Evolutionary conservation across 225 moss, liverwort and hornwort genomes (phyloP).

Genomic region (Bryum argenteum): DNA sequence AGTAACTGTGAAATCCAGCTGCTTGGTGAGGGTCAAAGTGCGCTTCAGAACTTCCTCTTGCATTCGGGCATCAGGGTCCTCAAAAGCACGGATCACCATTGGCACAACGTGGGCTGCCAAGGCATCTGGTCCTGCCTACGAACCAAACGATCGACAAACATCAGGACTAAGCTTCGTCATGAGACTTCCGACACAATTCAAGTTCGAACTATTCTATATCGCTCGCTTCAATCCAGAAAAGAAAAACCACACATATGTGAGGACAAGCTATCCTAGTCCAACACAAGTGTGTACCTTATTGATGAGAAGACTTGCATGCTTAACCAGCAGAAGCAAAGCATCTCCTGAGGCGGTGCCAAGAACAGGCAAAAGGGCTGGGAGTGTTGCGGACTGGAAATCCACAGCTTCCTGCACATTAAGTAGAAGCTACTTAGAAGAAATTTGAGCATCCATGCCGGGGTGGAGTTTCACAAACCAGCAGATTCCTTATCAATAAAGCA

Average conservation of each 20-base stretch:
- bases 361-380: constrained; percentile 87
- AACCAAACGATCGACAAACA: constrained; percentile 16
- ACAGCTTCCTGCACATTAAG: constrained; percentile 67
- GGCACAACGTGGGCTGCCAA: constrained; percentile 82
- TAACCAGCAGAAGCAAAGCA: constrained; percentile 77
- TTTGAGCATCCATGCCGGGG: not conserved
- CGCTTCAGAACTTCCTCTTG: constrained; percentile 96
- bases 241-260: not conserved
- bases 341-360: constrained; percentile 82
- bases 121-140: constrained; percentile 88
- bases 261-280: not conserved
- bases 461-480: not conserved
- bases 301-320: constrained; percentile 90
- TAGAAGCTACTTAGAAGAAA: not conserved
- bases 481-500: not conserved
- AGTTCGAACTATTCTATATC: not conserved
- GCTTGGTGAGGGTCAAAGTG: constrained; percentile 87
- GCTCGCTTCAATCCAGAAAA: constrained; percentile 6
- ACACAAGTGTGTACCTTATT: constrained; percentile 61
- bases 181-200: not conserved
- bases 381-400: constrained; percentile 82
- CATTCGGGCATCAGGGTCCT: constrained; percentile 98
- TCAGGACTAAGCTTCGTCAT: constrained; percentile 7
- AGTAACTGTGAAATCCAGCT: constrained; percentile 88
- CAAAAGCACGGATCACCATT: constrained; percentile 96